Evolutionary conservation across 495 filamentous ascomycete genomes (phyloP), one percentile per base, ranked within the genome.

Genomic region (Penicillium alfredii): DNA sequence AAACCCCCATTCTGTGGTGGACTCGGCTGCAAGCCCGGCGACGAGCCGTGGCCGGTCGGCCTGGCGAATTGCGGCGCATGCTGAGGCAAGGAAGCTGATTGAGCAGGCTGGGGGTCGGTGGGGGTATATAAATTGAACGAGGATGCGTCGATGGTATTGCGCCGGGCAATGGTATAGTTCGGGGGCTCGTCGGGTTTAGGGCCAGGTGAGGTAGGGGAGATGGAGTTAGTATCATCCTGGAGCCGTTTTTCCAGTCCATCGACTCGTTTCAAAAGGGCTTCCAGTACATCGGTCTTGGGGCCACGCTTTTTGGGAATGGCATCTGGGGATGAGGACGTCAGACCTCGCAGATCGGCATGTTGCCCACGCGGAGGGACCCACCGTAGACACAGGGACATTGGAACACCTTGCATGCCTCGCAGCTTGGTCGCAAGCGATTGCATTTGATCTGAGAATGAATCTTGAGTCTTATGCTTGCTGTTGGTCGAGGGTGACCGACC

Each of bases 331-430:
- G 30, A 22, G 31, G 23, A 33, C 24, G 38, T 52, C 30, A 52
- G 37, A 27, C n/a, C 10, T 16, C 21, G 32, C 20, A 27, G 11
- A 37, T 40, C 21, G 23, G 31, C 14, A 20, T 9, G 30, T 9
- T 3, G 12, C 4, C 24, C 30, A 13, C 26, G 16, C 23, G 31
- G 10, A 12, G 35, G 25, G 16, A 60, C 74, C 33, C 69, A 92
- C 86, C 86, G 54, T 93, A 93, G 25, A 93, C 72, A 63, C 86
- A 93, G n/a, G 82, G 77, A 49, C 82, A 86, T 40, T 87, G 82
- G 56, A 93, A 93, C 30, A 90, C 80, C 57, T 86, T 84, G 56
- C 86, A 93, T 33, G 86, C 85, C 58, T 89, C 86, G 51, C 86
- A 93, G 37, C 83, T 82, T 21, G 86, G 86, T 14, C 82, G 77